A percentile compares a stretch with the other conserved stretches of the same genome.
These are phyloP conservation scores for Aspergillus phoenicis DNA, from an alignment of 2,329 filamentous ascomycete species.

Conservation along the genomic window DNA sequence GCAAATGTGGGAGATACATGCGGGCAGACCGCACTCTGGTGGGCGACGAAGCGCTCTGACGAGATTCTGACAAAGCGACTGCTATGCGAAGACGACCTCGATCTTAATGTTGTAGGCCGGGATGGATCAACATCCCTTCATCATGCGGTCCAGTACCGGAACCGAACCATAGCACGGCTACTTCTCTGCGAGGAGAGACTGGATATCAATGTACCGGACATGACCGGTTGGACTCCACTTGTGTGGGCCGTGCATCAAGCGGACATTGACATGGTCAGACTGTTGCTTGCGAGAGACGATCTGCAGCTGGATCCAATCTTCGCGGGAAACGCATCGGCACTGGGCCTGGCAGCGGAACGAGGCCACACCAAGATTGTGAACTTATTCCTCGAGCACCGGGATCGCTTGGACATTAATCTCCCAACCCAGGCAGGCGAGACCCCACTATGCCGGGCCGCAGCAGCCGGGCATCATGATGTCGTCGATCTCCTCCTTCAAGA, in stretches of 20 bases:
- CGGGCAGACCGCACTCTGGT: constrained; percentile 8
- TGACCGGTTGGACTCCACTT: constrained; percentile 1
- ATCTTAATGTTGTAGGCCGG: constrained; percentile 1
- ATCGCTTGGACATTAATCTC: too few species aligned
- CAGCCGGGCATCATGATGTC: too few species aligned
- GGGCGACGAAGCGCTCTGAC: constrained; percentile 2
- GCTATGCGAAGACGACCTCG: background rate
- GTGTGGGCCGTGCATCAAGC: background rate
- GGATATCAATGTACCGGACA: background rate
- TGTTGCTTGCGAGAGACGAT: constrained; percentile 6
- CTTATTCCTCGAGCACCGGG: too few species aligned
- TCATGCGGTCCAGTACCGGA: background rate
- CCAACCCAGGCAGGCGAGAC: too few species aligned
- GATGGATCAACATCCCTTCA: constrained; percentile 7
- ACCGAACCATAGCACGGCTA: background rate
- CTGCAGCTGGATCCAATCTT: background rate
- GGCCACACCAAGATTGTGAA: too few species aligned
- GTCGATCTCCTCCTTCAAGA: too few species aligned
- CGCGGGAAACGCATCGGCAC: background rate
- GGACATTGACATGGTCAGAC: background rate
- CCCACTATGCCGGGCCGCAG: too few species aligned
- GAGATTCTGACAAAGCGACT: constrained; percentile 5
- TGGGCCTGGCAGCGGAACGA: background rate
- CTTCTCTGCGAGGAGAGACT: constrained; percentile 5
- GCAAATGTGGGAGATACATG: constrained; percentile 3